Base-by-base conservation (phyloP, 2,329 filamentous ascomycete species). In the Stachybotrys echinatus region DNA sequence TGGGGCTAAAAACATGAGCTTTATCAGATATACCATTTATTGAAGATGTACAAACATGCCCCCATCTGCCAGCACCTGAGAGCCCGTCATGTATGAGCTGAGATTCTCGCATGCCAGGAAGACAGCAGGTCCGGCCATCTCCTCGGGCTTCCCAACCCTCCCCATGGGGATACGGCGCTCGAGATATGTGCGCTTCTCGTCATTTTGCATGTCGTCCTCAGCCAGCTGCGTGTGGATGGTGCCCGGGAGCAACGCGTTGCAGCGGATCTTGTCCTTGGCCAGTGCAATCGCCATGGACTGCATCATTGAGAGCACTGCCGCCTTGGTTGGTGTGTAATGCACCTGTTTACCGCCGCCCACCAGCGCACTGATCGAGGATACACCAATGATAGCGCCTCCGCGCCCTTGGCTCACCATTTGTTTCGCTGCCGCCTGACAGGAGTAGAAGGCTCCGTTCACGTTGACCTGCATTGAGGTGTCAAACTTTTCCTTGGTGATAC, bases 281-380 rank as follows among this genome's bases (percentile, higher is more conserved):
- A 92, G 66, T 7, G 88, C 86, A 23, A 88, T 85, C 0, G 89
- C 48, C 39, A 51, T 55, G 1, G 52, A 52, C 37, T 50, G 50
- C 3, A 38, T 91, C 23, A 92, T 74, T 23, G 80, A 85, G n/a
- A 88, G 62, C 1, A 92, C 76, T 2, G 87, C 88, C 0, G 88
- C 88, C 67, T 92, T 92, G 7, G 88, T 92, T 8, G 88, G 87
- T 4, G 88, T 92, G 67, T 92, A 92, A 62, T 92, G 88, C 12
- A 80, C 83, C 69, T 92, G 88, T 31, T 76, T 73, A 0, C 84
- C 86, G 23, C 88, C 88, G 23, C 89, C 89, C 0, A 89, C 84
- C 2, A 89, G 75, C 0, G 85, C 86, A 17, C 75, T 81, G 58
- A 89, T 88, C 50, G 80, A 85, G 3, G 79, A 83, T 22, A 89